Base-by-base conservation (phyloP, 1,284 basidiomycete genomes). In the Ustilago vetiveriae region DNA sequence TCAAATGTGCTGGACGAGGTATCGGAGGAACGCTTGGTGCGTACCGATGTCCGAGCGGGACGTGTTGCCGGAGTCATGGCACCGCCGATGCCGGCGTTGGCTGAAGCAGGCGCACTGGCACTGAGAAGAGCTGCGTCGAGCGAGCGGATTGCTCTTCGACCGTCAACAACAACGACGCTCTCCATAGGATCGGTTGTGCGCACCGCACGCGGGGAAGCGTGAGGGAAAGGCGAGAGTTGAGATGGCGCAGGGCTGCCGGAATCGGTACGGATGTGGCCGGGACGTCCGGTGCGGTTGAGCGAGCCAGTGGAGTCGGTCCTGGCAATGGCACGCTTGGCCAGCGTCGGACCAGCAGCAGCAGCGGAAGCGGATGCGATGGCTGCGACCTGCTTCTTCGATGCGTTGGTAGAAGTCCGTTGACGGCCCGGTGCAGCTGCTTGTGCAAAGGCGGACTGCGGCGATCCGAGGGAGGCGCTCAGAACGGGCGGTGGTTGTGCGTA, bases 151-250 rank as follows among this genome's bases (percentile, higher is more conserved):
- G 47, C 43, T 26, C 62, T 50, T 21, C 48, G 46, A n/a, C 45
- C 57, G 11, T 73, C 66, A 21, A 64, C 60, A 22, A 65, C 40
- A 5, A 66, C 54, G 16, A 70, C 43, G 32, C 22, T 55, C 14
- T 59, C 57, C 62, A 71, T 71, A 10, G 71, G 62, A 19, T 60
- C 49, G 7, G 56, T 57, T 1, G 47, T 72, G 14, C 55, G 46
- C 9, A 54, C 42, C 14, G 69, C 64, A 10, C 55, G 40, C 4
- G 67, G 67, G 30, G 70, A 71, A 23, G 68, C 78, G 51, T 80
- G 79, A 3, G 79, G 79, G 49, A 80, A 80, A 6, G 79, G 79
- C 11, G 79, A 79, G 6, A 79, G 65, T 13, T 74, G 56, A 10
- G 75, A 78, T 10, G 79, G 79, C 14, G 79, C 79, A 6, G 79